phyloP scores from a whole-genome alignment of 2,329 filamentous ascomycete genomes.

The Trichoderma afroharzianum region DNA sequence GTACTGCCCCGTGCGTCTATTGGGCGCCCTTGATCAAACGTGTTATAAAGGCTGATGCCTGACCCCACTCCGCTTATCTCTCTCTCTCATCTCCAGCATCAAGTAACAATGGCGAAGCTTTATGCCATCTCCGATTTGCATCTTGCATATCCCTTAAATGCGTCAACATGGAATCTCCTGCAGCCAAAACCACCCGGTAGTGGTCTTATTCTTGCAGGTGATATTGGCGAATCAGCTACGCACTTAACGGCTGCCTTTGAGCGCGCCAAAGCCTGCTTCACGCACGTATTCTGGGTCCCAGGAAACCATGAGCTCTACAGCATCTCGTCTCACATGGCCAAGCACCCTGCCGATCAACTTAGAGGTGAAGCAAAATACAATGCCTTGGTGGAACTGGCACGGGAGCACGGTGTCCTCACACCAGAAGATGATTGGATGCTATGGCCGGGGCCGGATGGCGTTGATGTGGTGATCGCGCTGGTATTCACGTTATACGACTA shows the following conservation, averaged over 20 bases:
- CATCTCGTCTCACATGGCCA: neutral
- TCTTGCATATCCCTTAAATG: neutral
- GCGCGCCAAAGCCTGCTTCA: conserved; percentile 9
- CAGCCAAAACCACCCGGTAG: neutral
- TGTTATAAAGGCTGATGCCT: neutral
- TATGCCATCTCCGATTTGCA: conserved; percentile 13
- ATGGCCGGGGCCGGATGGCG: neutral
- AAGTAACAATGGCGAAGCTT: neutral
- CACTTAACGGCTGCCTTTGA: neutral
- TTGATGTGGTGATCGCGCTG: conserved; percentile 2
- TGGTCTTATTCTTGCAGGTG: conserved; percentile 3
- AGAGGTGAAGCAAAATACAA: conserved; percentile 4
- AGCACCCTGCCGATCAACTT: neutral
- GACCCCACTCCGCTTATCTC: neutral
- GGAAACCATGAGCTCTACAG: conserved; percentile 12
- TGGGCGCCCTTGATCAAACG: neutral
- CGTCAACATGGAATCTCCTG: conserved; percentile 5
- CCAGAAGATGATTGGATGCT: conserved; percentile 15
- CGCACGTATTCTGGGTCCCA: conserved; percentile 8
- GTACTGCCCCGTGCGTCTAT: no score
- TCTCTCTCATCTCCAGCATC: neutral
- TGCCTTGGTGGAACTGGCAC: neutral
- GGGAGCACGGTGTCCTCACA: conserved; percentile 2
- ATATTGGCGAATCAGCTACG: conserved; percentile 6
- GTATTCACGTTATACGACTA: conserved; percentile 8